A percentile compares a stretch with the other conserved stretches of the same genome.
phyloP scores from a whole-genome alignment of 768 basidiomycete genomes.

The Hygrophorus pudorinus region DNA sequence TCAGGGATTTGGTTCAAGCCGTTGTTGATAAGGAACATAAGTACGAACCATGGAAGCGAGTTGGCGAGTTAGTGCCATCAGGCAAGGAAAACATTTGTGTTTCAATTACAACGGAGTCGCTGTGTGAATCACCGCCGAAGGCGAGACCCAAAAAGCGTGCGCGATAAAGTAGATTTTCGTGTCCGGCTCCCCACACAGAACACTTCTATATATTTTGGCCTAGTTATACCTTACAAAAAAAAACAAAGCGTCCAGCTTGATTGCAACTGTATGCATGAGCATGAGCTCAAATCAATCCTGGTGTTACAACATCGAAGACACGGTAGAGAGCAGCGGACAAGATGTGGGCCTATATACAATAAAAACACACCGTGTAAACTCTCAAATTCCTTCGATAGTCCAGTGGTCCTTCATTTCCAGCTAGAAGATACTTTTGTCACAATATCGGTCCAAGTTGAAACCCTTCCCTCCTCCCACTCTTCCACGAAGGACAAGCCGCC shows the following conservation, averaged over 20 bases:
- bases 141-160: too few relatives aligned
- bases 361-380: background rate
- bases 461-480: conserved; percentile 65
- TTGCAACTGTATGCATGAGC: too few relatives aligned
- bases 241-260: too few relatives aligned
- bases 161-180: too few relatives aligned
- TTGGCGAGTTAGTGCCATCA: conserved; percentile 20
- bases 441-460: conserved; percentile 58
- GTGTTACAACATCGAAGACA: too few relatives aligned
- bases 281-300: too few relatives aligned
- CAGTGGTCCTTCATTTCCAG: conserved; percentile 40
- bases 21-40: conserved; percentile 21
- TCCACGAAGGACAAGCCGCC: conserved; percentile 64
- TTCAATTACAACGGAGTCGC: conserved; percentile 10
- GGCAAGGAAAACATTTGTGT: conserved; percentile 25
- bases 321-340: conserved; percentile 4
- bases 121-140: conserved; percentile 11
- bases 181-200: too few relatives aligned
- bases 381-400: background rate
- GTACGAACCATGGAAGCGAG: conserved; percentile 41
- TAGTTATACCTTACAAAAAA: too few relatives aligned
- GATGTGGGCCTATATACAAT: too few relatives aligned
- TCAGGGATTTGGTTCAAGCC: conserved; percentile 24
- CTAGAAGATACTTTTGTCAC: conserved; percentile 66
- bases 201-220: too few relatives aligned